Evolutionary conservation across 2,329 filamentous ascomycete genomes (phyloP), one percentile per base, ranked within the genome.

Genomic region (Kalmusia sp.): DNA sequence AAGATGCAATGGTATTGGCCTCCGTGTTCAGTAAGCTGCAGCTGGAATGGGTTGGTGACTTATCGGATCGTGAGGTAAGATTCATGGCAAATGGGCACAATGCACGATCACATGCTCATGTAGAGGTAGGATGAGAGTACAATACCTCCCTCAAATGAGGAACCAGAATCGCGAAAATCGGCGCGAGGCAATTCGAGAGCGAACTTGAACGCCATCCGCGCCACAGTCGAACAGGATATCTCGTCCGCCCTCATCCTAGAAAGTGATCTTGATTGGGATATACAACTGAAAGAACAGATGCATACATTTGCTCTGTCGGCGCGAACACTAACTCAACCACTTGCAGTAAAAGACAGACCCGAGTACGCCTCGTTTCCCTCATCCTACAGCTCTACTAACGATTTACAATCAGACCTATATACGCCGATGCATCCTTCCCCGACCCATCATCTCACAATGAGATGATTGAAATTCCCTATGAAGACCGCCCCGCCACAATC

Each of bases 1-100:
- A 79, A 27, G 80, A 84, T 68, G 71, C 76, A 2, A 77, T 83
- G 65, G 68, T 72, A 1, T 67, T 82, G 7, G 76, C 79, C 2
- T 78, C 78, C 1, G 72, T 75, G 1, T 69, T 80, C 3, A 80
- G 72, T 28, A 72, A 75, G 11, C 59, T 84, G 14, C 62, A 73
- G 1, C 62, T 83, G 22, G 74, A 75, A 1, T 83, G 77, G 60
- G 59, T 80, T 1, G 73, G 79, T 31, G 81, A 80, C 3, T 68
- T 81, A 0, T 62, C 67, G 6, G 77, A 76, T 8, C 28, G 38
- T 17, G 33, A 40, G 22, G 49, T 55, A 24, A 8, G 19, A 8
- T 4, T 22, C 3, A 6, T 38, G 3, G 11, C 8, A n/a, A n/a
- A n/a, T n/a, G n/a, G 12, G 17, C 24, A 22, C 12, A 7, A 22